phyloP scores from a whole-genome alignment of 176 grass and related monocot genomes.

The Puccinellia tenuiflora region DNA sequence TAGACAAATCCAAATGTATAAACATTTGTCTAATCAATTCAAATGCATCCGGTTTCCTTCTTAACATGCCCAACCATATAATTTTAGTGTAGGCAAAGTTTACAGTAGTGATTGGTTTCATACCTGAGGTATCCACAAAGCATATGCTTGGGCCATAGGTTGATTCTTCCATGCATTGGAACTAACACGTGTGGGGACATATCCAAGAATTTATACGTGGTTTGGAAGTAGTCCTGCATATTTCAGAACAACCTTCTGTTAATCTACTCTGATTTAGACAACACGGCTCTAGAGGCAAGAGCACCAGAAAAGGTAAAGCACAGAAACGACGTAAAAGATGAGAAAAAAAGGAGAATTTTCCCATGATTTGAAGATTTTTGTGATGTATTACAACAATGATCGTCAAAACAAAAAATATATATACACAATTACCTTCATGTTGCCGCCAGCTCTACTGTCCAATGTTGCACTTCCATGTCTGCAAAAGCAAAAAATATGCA shows the following conservation, averaged over 20 bases:
- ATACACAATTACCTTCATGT: slow-evolving; percentile 60
- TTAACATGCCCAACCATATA: background rate
- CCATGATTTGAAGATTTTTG: background rate
- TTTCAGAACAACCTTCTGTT: slow-evolving; percentile 14
- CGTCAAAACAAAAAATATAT: background rate
- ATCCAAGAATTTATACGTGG: slow-evolving; percentile 86
- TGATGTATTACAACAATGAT: background rate
- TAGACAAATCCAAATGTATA: background rate
- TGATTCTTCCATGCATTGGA: slow-evolving; percentile 96
- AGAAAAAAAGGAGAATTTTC: background rate
- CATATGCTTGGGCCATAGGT: slow-evolving; percentile 85
- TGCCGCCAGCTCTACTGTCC: slow-evolving; percentile 70
- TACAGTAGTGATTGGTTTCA: background rate
- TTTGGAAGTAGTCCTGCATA: slow-evolving; percentile 85
- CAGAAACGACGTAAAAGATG: background rate
- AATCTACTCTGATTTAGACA: background rate
- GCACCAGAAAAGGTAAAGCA: background rate
- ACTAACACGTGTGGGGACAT: slow-evolving; percentile 84
- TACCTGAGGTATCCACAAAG: slow-evolving; percentile 93
- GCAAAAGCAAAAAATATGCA: slow-evolving; percentile 17
- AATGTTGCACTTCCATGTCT: slow-evolving; percentile 80
- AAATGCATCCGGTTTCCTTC: no score
- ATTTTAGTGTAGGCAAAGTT: slow-evolving; percentile 3
- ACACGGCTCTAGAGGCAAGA: background rate
- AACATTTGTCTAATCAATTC: no score